Evolutionary conservation across 495 filamentous ascomycete genomes (phyloP), one percentile per base, ranked within the genome.

Genomic region (Sabuloglossum arenarium): DNA sequence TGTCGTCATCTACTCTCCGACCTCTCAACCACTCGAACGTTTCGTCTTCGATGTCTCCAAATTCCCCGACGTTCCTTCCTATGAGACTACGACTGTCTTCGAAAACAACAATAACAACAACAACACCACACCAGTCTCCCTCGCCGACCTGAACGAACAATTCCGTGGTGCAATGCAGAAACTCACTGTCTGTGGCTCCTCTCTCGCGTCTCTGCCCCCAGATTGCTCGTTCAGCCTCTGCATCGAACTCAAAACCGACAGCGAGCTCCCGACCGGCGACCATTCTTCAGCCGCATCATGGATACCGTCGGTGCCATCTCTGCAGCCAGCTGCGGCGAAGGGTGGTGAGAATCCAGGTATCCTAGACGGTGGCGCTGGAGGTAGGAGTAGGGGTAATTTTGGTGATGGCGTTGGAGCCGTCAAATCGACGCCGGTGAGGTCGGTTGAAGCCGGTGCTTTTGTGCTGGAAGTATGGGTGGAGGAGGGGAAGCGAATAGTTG

Each of bases 201-300:
- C 70, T 28, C 69, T 94, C 60, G 71, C 63, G 1, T 74, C 81
- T 1, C 62, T 94, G 58, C 86, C 88, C 0, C 69, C 75, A 23
- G 76, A 82, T 58, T 93, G 88, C 67, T 84, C 84, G 19, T 97
- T 86, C 63, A 94, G 86, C 14, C 71, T 97, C 27, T 86, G 82
- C 31, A 80, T 95, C 28, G 91, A 97, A 68, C 70, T 95, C 59
- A 76, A 79, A 34, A 81, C 86, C 53, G 79, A 85, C 50, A 76
- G 77, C 1, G 72, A 80, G 39, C 77, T 83, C 23, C 91, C 88
- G n/a, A 79, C 88, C 59, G 80, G 80, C 59, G 80, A 80, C 68
- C 76, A 82, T 64, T 79, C 79, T 4, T 80, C 83, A 67, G 8
- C 25, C 8, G n/a, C n/a, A n/a, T 72, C 77, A 5, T 85, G 80